These are phyloP conservation scores for Obelidium mucronatum DNA, from an alignment of 192 early-diverging fungal species.

Conservation along the genomic window DNA sequence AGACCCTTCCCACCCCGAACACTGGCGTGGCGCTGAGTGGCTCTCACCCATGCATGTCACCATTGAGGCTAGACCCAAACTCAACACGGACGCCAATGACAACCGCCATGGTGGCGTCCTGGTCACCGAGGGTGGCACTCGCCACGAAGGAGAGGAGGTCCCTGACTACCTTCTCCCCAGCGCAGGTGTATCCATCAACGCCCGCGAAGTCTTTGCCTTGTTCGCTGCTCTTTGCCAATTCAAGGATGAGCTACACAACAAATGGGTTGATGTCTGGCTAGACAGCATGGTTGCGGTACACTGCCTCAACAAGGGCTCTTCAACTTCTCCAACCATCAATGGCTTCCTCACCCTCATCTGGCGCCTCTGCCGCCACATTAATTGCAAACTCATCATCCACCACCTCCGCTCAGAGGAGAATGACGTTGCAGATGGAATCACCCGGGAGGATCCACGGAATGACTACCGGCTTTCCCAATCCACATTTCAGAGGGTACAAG, in stretches of 20 bases:
- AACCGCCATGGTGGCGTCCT: neutral
- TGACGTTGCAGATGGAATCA: neutral
- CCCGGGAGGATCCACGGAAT: neutral
- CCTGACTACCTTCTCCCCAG: neutral
- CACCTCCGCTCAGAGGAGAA: conserved; percentile 8
- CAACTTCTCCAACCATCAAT: neutral
- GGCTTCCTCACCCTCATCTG: neutral
- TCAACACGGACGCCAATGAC: conserved; percentile 7
- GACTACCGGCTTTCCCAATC: neutral
- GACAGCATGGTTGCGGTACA: conserved; percentile 2
- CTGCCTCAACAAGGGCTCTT: neutral
- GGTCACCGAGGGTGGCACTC: neutral
- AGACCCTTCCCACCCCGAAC: neutral
- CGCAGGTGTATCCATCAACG: neutral
- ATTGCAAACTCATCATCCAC: conserved; percentile 5
- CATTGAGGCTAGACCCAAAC: neutral
- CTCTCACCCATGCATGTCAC: neutral
- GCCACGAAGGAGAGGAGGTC: neutral
- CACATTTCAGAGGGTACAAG: neutral
- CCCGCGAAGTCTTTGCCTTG: neutral
- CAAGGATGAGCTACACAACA: neutral
- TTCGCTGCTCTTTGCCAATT: neutral
- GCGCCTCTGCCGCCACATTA: neutral
- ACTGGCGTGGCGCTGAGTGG: conserved; percentile 9
- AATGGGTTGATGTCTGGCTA: neutral